Conservation (phyloP, 257 asterid species). For the Plantago major region DNA sequence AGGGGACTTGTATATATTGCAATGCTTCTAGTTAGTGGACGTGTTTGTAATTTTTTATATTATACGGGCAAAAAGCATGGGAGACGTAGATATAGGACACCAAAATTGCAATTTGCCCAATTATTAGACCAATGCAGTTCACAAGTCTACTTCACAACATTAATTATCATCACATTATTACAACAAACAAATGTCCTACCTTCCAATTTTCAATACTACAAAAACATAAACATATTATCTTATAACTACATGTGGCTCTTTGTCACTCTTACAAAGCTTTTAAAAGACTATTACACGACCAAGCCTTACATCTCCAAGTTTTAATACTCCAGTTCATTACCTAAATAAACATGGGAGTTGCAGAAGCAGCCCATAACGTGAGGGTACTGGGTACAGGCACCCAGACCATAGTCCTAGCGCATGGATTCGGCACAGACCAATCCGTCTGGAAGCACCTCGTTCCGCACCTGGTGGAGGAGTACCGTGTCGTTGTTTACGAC, state of each 20-base stretch:
- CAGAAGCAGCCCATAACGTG: constrained; percentile 13
- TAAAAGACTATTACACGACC: not conserved
- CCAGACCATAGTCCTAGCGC: constrained; percentile 36
- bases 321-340: not conserved
- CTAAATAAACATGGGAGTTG: constrained; percentile 9
- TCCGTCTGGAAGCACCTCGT: constrained; percentile 51
- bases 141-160: constrained; percentile 2
- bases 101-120: not conserved
- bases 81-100: not conserved
- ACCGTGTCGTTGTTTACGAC: constrained; percentile 38
- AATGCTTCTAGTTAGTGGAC: no score
- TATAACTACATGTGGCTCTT: not conserved
- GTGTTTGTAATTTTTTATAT: no score
- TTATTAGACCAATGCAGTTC: constrained; percentile 1
- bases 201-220: not conserved
- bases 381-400: constrained; percentile 9
- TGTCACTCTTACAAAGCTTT: constrained; percentile 5
- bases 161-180: not conserved
- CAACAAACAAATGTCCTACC: not conserved
- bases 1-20: no score
- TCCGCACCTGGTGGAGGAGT: constrained; percentile 40
- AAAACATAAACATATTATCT: not conserved
- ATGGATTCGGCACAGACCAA: constrained; percentile 54
- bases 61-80: no score
- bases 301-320: not conserved